A percentile compares a stretch with the other conserved stretches of the same genome.
These are phyloP conservation scores for Coemansia sp. DNA, from an alignment of 192 early-diverging fungal species.

Conservation along the genomic window DNA sequence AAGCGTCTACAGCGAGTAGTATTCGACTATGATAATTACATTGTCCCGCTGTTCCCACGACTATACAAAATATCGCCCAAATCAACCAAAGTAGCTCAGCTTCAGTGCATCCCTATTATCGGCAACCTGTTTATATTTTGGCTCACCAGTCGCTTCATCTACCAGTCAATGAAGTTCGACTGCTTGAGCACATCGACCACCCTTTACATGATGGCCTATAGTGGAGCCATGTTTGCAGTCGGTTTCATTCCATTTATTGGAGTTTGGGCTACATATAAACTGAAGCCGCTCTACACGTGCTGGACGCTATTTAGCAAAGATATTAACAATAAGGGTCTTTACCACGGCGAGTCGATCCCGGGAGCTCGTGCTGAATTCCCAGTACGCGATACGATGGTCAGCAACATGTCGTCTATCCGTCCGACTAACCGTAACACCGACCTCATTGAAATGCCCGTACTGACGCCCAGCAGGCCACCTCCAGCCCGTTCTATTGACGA, in stretches of 20 bases:
- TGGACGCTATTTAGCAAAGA: constrained; percentile 46
- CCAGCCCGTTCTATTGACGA: background rate
- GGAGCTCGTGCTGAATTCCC: constrained; percentile 25
- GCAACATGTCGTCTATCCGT: constrained; percentile 3
- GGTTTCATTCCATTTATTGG: constrained; percentile 52
- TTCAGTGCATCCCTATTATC: constrained; percentile 46
- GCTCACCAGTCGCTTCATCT: constrained; percentile 29
- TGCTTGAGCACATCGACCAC: constrained; percentile 28
- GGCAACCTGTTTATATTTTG: constrained; percentile 42
- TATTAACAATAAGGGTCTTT: constrained; percentile 35
- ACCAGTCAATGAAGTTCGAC: constrained; percentile 21
- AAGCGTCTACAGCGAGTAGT: constrained; percentile 37
- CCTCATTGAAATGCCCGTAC: constrained; percentile 7
- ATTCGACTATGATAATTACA: constrained; percentile 48
- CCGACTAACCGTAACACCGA: background rate
- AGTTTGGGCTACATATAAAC: constrained; percentile 39
- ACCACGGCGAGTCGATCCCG: constrained; percentile 28
- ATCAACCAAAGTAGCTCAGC: constrained; percentile 45
- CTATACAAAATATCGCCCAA: constrained; percentile 31
- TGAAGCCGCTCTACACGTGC: constrained; percentile 38
- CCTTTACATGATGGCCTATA: constrained; percentile 19
- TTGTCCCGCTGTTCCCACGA: constrained; percentile 31
- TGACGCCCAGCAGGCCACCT: background rate
- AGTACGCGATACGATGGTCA: background rate
- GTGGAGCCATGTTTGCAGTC: constrained; percentile 17